Percentiles rank a stretch among this genome's conserved stretches.
Conservation (phyloP, 768 basidiomycete species). For the Russula vinacea region DNA sequence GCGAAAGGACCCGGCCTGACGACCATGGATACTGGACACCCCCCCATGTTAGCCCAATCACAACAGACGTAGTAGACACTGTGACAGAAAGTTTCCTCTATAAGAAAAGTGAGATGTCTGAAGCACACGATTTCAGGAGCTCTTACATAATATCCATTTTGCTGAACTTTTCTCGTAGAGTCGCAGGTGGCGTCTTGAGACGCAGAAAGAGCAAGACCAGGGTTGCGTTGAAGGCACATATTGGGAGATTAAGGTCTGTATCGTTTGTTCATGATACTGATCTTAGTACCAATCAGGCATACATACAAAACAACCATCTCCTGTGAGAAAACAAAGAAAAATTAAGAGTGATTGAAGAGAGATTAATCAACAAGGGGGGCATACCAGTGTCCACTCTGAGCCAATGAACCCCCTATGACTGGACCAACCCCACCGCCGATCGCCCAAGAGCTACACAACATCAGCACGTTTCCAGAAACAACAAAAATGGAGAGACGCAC, state of each 20-base stretch:
- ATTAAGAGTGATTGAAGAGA: not conserved
- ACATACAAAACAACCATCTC: constrained; percentile 32
- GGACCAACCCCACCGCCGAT: constrained; percentile 35
- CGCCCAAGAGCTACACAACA: constrained; percentile 32
- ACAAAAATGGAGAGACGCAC: constrained; percentile 28
- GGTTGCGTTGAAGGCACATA: constrained; percentile 34
- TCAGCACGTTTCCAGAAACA: not conserved
- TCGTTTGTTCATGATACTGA: not conserved
- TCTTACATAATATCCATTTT: constrained; percentile 42
- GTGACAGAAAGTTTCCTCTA: constrained; percentile 41
- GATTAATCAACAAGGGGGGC: not conserved
- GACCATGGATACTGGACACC: constrained; percentile 44
- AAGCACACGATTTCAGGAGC: constrained; percentile 5
- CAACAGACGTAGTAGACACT: constrained; percentile 33
- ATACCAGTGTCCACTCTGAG: constrained; percentile 27
- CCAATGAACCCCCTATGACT: constrained; percentile 34
- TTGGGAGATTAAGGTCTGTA: constrained; percentile 41
- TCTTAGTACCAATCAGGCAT: not conserved
- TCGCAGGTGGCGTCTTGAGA: constrained; percentile 38
- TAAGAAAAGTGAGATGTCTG: not conserved
- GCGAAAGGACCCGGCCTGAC: constrained; percentile 41
- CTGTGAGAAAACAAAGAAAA: not conserved
- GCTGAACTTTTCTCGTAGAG: constrained; percentile 35
- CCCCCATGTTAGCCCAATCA: constrained; percentile 43
- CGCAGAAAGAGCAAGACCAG: constrained; percentile 37